Evolutionary conservation across 1,284 basidiomycete genomes (phyloP), one percentile per base, ranked within the genome.

Genomic region (Austropuccinia psidii): DNA sequence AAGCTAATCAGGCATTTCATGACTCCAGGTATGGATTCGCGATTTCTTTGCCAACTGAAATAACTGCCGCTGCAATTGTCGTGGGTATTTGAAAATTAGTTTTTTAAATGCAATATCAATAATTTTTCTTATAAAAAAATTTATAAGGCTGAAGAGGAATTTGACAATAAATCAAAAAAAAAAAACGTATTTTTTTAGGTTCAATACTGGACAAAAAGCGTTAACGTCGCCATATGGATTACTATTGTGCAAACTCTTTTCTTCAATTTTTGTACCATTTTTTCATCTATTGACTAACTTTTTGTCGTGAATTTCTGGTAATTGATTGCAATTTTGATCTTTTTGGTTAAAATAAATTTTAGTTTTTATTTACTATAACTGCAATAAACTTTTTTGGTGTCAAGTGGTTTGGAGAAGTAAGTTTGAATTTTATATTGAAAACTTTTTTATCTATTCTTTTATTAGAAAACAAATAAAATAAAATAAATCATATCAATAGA

Each of bases 361-460:
- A 65, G 39, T 75, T 15, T 64, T 76, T 45, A 74, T 35, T 47
- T 19, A 41, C 67, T 8, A 69, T 75, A 0, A 72, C 75, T 27
- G 27, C 50, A 6, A 57, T 77, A 17, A 77, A 77, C 19, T 57
- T 76, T 1, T 64, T 69, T 76, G 88, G 89, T 74, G 88, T 89
- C 57, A 77, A 79, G 65, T 86, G 84, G 78, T 89, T 88, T 75
- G 88, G 88, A 77, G 87, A 89, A 79, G 41, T 31, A 47, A 60
- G 74, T 58, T 7, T n/a, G n/a, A n/a, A 1, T 41, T 27, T 27
- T 49, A 29, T 37, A n/a, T 43, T 27, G 8, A 31, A 57, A 11
- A 35, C 13, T 9, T 5, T 6, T 27, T 6, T 17, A 50, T 45
- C 8, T 27, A 15, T 52, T 37, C 55, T 58, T 15, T 1, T 6